phyloP scores from a whole-genome alignment of 2,329 filamentous ascomycete species.

The Davidsoniella neocaledoniae region DNA sequence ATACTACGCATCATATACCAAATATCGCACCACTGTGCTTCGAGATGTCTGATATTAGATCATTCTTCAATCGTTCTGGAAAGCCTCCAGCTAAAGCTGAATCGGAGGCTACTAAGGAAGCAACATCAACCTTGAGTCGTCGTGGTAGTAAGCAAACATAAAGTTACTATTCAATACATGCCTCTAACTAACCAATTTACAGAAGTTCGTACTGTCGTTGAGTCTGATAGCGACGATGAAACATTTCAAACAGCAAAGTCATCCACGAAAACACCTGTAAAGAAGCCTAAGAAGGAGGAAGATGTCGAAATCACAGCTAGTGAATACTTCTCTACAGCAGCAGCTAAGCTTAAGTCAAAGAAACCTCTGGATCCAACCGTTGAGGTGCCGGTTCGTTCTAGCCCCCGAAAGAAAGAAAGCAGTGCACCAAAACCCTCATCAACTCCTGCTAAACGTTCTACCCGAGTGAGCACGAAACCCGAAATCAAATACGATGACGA shows the following conservation, averaged over 20 bases:
- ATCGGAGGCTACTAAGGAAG: slow-evolving; percentile 29
- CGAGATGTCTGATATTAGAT: slow-evolving; percentile 56
- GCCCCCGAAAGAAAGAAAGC: slow-evolving; percentile 32
- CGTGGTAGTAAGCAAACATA: slow-evolving; percentile 25
- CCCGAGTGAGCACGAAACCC: neutral
- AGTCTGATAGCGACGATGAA: slow-evolving; percentile 57
- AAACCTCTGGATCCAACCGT: slow-evolving; percentile 23
- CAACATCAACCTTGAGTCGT: slow-evolving; percentile 20
- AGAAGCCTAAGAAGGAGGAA: slow-evolving; percentile 34
- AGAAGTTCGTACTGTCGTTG: slow-evolving; percentile 53
- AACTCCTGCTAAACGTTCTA: slow-evolving; percentile 15
- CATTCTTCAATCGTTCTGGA: slow-evolving; percentile 71
- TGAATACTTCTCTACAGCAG: slow-evolving; percentile 36
- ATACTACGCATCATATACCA: neutral
- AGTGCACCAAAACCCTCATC: slow-evolving; percentile 14
- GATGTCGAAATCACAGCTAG: slow-evolving; percentile 37
- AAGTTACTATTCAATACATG: too few relatives aligned
- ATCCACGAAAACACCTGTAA: slow-evolving; percentile 28
- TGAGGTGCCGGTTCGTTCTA: slow-evolving; percentile 32
- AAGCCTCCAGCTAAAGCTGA: slow-evolving; percentile 34
- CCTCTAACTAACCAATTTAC: slow-evolving; percentile 14
- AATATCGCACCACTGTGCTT: neutral
- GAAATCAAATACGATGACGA: slow-evolving; percentile 30
- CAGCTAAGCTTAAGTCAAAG: slow-evolving; percentile 18
- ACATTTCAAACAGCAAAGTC: slow-evolving; percentile 31